phyloP scores from a whole-genome alignment of 1,139 yeast species.

The Spathaspora sp. region DNA sequence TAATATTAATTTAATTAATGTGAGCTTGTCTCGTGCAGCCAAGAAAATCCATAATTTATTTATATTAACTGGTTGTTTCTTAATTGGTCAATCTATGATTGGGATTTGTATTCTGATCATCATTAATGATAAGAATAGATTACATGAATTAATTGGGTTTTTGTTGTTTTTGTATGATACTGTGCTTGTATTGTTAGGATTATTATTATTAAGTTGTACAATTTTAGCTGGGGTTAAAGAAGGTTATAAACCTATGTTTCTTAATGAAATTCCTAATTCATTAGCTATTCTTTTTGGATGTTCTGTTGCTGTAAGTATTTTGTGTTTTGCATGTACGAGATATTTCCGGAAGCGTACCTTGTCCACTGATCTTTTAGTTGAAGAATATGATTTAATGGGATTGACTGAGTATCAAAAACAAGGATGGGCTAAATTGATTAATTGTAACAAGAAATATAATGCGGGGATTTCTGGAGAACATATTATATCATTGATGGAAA shows the following conservation, averaged over 20 bases:
- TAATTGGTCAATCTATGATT: conserved; percentile 16
- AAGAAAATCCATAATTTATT: conserved; percentile 16
- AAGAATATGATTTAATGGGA: conserved; percentile 28
- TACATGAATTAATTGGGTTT: conserved; percentile 16
- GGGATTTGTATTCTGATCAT: conserved; percentile 14
- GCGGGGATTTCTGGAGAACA: conserved; percentile 40
- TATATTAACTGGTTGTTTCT: conserved; percentile 14
- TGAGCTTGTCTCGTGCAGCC: conserved; percentile 9
- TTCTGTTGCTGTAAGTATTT: conserved; percentile 10
- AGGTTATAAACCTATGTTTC: conserved; percentile 9
- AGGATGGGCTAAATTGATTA: conserved; percentile 39
- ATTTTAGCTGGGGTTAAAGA: conserved; percentile 10
- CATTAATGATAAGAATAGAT: conserved; percentile 16
- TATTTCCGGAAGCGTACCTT: conserved; percentile 14
- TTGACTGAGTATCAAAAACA: conserved; percentile 28
- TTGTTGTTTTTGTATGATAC: conserved; percentile 14
- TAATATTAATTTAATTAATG: conserved; percentile 12
- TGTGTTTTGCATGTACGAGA: conserved; percentile 15
- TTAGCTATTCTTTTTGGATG: conserved; percentile 16
- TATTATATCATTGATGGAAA: conserved; percentile 37
- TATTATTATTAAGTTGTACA: conserved; percentile 11
- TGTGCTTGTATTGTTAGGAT: background rate
- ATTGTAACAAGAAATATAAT: conserved; percentile 26
- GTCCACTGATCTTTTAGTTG: conserved; percentile 25
- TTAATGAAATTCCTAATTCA: conserved; percentile 14